These are phyloP conservation scores for Penicillium griseofulvum DNA, from an alignment of 2,329 filamentous ascomycete species.

Conservation along the genomic window DNA sequence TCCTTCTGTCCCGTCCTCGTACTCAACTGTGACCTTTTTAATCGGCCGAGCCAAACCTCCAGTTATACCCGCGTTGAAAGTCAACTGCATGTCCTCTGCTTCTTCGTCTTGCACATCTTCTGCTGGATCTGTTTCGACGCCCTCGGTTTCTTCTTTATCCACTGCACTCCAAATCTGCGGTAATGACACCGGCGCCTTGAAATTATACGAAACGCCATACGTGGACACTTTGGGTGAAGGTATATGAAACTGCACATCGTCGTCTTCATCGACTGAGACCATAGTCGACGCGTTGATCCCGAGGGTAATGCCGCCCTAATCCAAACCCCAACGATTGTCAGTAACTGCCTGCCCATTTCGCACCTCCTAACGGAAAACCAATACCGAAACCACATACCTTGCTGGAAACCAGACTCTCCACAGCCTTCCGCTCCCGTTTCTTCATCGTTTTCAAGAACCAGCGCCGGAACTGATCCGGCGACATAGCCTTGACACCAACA, in stretches of 20 bases:
- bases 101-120: constrained; percentile 13
- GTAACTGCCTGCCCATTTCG: constrained; percentile 2
- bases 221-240: constrained; percentile 26
- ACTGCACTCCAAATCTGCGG: constrained; percentile 19
- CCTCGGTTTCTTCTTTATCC: constrained; percentile 18
- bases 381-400: constrained; percentile 30
- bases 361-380: background rate
- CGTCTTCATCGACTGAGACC: constrained; percentile 31
- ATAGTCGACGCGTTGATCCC: constrained; percentile 37
- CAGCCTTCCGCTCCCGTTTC: constrained; percentile 35
- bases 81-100: constrained; percentile 24
- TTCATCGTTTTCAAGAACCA: constrained; percentile 45
- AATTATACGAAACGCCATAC: constrained; percentile 34
- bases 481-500: constrained; percentile 40
- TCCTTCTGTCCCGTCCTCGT: constrained; percentile 27
- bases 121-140: constrained; percentile 15
- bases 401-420: constrained; percentile 39
- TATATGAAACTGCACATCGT: constrained; percentile 29
- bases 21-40: constrained; percentile 23
- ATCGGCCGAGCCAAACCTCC: constrained; percentile 29
- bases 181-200: constrained; percentile 35
- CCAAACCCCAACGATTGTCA: constrained; percentile 1
- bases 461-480: constrained; percentile 38
- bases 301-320: constrained; percentile 33
- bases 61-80: constrained; percentile 32